These are phyloP conservation scores for Xanthoconium separans DNA, from an alignment of 1,284 basidiomycete genomes.

Conservation along the genomic window DNA sequence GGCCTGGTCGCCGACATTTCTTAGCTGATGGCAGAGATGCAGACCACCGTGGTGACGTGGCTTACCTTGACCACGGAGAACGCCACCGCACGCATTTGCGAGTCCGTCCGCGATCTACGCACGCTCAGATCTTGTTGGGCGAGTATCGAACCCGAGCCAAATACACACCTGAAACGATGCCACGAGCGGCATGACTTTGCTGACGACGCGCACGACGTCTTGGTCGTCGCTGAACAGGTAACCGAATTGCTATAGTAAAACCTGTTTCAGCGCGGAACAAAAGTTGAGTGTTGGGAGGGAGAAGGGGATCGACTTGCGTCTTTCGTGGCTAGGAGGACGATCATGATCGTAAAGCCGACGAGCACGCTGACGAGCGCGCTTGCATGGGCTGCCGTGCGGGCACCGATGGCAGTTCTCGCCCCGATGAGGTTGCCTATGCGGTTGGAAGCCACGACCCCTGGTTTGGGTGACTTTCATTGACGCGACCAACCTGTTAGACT, in stretches of 20 bases:
- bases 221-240: slow-evolving; percentile 69
- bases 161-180: slow-evolving; percentile 72
- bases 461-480: background rate
- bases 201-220: slow-evolving; percentile 60
- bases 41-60: background rate
- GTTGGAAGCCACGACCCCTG: slow-evolving; percentile 69
- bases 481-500: no score
- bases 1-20: slow-evolving; percentile 39
- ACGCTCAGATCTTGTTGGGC: background rate
- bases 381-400: slow-evolving; percentile 61
- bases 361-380: slow-evolving; percentile 63
- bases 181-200: slow-evolving; percentile 73
- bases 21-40: slow-evolving; percentile 3
- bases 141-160: background rate
- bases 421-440: slow-evolving; percentile 76
- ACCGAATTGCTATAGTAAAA: slow-evolving; percentile 45
- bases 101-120: slow-evolving; percentile 65
- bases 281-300: no score
- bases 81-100: slow-evolving; percentile 71
- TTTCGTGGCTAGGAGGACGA: slow-evolving; percentile 53
- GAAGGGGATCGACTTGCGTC: slow-evolving; percentile 40
- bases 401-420: slow-evolving; percentile 48
- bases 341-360: slow-evolving; percentile 58
- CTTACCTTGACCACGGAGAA: slow-evolving; percentile 65
- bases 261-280: slow-evolving; percentile 1